Conservation (phyloP, 2,329 filamentous ascomycete genomes). For the Dendrostoma leiphaemia region DNA sequence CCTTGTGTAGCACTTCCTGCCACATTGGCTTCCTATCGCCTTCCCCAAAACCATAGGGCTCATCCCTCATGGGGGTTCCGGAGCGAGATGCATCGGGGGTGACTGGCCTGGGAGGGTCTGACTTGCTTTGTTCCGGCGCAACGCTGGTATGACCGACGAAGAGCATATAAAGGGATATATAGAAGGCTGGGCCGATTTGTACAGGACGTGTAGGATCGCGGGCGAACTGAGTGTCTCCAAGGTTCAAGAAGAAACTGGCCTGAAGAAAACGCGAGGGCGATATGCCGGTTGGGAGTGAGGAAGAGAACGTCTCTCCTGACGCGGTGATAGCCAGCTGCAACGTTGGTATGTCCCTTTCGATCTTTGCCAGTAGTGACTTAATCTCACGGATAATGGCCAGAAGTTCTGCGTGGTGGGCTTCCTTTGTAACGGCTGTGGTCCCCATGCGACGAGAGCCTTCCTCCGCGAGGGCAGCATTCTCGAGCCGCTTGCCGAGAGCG, state of each 20-base stretch:
- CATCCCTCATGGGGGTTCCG: constrained; percentile 37
- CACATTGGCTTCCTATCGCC: constrained; percentile 71
- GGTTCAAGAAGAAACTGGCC: constrained; percentile 85
- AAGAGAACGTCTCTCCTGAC: constrained; percentile 83
- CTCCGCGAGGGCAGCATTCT: constrained; percentile 64
- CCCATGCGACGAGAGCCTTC: constrained; percentile 46
- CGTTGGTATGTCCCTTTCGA: constrained; percentile 87
- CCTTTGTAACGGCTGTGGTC: constrained; percentile 46
- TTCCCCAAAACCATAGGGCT: constrained; percentile 44
- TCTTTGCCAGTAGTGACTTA: constrained; percentile 68
- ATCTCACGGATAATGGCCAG: constrained; percentile 72
- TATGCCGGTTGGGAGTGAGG: constrained; percentile 74
- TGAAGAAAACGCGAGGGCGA: constrained; percentile 90
- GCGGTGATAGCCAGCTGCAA: constrained; percentile 93
- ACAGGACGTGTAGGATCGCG: constrained; percentile 61
- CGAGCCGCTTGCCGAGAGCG: constrained; percentile 71
- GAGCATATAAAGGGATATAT: constrained; percentile 89
- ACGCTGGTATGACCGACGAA: constrained; percentile 70
- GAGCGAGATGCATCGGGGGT: constrained; percentile 17
- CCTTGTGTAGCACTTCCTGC: constrained; percentile 97
- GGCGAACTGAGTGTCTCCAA: constrained; percentile 81
- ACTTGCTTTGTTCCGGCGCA: background rate
- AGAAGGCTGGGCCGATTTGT: constrained; percentile 86
- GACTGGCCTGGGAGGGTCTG: background rate
- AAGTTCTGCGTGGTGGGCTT: constrained; percentile 63